A percentile compares a stretch with the other conserved stretches of the same genome.
Evolutionary conservation across 257 asterid species (phyloP).

Genomic region (Marsdenia floribunda): DNA sequence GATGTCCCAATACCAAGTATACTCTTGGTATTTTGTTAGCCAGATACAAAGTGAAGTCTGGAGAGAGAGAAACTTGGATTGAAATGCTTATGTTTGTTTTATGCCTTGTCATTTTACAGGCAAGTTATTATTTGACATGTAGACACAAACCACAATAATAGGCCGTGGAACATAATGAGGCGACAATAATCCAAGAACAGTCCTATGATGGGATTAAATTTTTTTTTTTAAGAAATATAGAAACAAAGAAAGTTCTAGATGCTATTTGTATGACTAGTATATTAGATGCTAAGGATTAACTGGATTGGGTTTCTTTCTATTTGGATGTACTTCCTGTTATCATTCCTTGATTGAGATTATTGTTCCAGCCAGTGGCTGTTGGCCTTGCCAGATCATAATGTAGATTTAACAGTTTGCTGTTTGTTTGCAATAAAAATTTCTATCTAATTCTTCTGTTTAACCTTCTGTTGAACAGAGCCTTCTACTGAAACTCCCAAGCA

Average conservation of each 20-base stretch:
- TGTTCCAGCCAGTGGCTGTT: not conserved
- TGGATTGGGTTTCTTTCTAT: not conserved
- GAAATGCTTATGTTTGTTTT: no score
- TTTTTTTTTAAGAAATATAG: not conserved
- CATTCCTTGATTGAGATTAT: not conserved
- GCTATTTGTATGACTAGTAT: not conserved
- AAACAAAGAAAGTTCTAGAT: not conserved
- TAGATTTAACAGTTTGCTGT: not conserved
- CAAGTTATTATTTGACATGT: not conserved
- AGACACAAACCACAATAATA: not conserved
- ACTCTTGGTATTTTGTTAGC: not conserved
- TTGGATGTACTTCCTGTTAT: not conserved
- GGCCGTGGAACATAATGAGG: not conserved
- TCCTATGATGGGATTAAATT: not conserved
- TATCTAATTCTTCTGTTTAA: not conserved
- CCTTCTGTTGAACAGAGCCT: slow-evolving; percentile 44
- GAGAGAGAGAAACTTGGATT: no score
- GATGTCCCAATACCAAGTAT: not conserved
- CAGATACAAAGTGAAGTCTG: no score
- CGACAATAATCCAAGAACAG: not conserved
- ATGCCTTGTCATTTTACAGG: not conserved
- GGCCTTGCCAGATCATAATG: not conserved
- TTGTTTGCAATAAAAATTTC: not conserved
- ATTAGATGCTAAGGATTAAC: not conserved
- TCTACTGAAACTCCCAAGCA: slow-evolving; percentile 54